These are phyloP conservation scores for Neurospora sp. DNA, from an alignment of 495 filamentous ascomycete species.

Conservation along the genomic window DNA sequence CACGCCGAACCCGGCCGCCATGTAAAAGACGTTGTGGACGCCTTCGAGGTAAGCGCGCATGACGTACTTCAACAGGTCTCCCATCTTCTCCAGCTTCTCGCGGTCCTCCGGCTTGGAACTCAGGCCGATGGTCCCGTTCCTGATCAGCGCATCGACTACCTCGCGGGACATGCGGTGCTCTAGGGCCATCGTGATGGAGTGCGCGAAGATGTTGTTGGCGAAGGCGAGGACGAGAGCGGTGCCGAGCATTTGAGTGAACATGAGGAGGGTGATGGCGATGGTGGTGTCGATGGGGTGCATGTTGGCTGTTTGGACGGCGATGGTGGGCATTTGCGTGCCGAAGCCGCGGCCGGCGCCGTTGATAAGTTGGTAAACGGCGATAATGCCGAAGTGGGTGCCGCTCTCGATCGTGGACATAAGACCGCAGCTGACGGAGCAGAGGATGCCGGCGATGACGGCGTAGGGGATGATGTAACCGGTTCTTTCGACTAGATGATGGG, in stretches of 20 bases:
- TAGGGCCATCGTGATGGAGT: slow-evolving; percentile 23
- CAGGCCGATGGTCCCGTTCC: background rate
- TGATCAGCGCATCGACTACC: background rate
- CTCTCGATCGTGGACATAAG: slow-evolving; percentile 48
- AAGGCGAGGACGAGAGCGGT: slow-evolving; percentile 50
- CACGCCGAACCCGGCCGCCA: slow-evolving; percentile 3
- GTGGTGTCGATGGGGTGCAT: slow-evolving; percentile 38
- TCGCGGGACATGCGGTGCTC: background rate
- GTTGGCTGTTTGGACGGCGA: slow-evolving; percentile 44
- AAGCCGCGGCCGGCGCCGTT: slow-evolving; percentile 54
- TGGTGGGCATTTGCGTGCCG: slow-evolving; percentile 45
- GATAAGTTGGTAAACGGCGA: slow-evolving; percentile 59
- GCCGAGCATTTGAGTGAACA: slow-evolving; percentile 52
- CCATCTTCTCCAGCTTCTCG: background rate
- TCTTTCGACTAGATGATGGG: slow-evolving; percentile 5
- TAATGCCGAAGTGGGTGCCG: slow-evolving; percentile 30
- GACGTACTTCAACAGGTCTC: background rate
- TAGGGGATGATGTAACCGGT: slow-evolving; percentile 54
- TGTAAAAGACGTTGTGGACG: slow-evolving; percentile 8
- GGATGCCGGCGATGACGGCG: slow-evolving; percentile 35
- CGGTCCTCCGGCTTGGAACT: background rate
- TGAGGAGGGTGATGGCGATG: slow-evolving; percentile 48
- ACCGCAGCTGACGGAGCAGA: slow-evolving; percentile 49
- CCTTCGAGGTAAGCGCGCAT: background rate
- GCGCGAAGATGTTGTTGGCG: slow-evolving; percentile 49